Conservation (phyloP, 1,284 basidiomycete species). For the Puccinia hordei region DNA sequence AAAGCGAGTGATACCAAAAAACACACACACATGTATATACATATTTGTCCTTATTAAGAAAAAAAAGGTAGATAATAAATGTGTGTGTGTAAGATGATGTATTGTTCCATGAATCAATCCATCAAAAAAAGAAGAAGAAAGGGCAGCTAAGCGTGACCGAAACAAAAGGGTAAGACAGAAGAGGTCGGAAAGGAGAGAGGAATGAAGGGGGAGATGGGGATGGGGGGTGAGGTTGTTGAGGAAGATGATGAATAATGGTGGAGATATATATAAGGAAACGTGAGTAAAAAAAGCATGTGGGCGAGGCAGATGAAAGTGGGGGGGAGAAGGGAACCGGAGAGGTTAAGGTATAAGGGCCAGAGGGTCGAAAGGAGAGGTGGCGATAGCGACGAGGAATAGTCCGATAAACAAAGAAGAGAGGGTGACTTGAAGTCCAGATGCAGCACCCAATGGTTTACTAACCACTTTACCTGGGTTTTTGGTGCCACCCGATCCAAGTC, state of each 20-base stretch:
- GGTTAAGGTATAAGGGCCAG: neutral
- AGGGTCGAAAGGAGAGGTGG: neutral
- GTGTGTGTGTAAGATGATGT: too few species aligned
- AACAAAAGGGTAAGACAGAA: neutral
- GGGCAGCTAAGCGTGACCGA: too few species aligned
- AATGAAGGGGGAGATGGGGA: neutral
- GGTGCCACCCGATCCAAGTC: slow-evolving; percentile 4
- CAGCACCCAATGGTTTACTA: slow-evolving; percentile 25
- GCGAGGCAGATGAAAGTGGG: too few species aligned
- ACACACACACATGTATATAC: too few species aligned
- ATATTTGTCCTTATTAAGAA: too few species aligned
- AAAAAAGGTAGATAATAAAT: neutral
- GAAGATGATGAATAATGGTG: too few species aligned
- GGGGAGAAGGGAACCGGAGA: too few species aligned
- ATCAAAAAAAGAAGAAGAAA: neutral
- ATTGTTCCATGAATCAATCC: too few species aligned
- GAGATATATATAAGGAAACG: too few species aligned
- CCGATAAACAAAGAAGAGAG: neutral
- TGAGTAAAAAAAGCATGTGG: too few species aligned
- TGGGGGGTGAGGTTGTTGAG: neutral
- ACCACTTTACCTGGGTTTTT: slow-evolving; percentile 38
- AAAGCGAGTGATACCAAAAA: too few species aligned
- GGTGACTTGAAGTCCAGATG: neutral
- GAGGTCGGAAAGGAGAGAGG: neutral
- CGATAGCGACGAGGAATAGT: neutral